Conservation (phyloP, 2,329 filamentous ascomycete genomes). For the Fusarium sp. region DNA sequence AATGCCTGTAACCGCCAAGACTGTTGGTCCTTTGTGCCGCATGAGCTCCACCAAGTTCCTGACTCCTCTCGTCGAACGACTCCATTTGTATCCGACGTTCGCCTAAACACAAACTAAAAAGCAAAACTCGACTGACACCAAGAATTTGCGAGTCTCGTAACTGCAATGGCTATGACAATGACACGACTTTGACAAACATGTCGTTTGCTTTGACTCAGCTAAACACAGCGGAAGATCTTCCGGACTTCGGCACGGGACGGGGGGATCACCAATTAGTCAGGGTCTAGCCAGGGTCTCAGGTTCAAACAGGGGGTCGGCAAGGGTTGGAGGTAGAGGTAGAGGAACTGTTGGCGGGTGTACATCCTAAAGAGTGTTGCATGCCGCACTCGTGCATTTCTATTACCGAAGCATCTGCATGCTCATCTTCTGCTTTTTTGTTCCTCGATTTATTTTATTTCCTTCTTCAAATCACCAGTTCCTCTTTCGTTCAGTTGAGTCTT, state of each 20-base stretch:
- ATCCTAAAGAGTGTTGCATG: not conserved
- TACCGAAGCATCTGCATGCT: slow-evolving; percentile 12
- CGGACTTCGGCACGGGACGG: not conserved
- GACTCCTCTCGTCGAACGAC: not conserved
- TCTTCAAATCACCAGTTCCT: not conserved
- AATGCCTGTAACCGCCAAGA: not conserved
- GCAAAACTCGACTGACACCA: not conserved
- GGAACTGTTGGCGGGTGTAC: not conserved
- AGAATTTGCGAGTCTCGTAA: not conserved
- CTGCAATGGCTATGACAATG: not conserved
- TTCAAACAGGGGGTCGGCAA: not conserved
- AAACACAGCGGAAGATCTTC: not conserved
- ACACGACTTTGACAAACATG: not conserved
- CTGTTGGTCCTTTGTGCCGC: not conserved
- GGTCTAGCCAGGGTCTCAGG: not conserved
- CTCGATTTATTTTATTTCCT: not conserved
- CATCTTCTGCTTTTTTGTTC: not conserved
- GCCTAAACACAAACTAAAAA: not conserved
- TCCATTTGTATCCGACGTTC: not conserved
- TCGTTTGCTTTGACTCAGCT: not conserved
- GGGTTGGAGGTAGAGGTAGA: not conserved
- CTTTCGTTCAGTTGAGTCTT: not conserved
- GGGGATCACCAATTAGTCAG: not conserved
- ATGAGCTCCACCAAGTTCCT: not conserved
- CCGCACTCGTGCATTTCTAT: slow-evolving; percentile 26